Base-by-base conservation (phyloP, 1,284 basidiomycete species). In the Irpex lacteus region DNA sequence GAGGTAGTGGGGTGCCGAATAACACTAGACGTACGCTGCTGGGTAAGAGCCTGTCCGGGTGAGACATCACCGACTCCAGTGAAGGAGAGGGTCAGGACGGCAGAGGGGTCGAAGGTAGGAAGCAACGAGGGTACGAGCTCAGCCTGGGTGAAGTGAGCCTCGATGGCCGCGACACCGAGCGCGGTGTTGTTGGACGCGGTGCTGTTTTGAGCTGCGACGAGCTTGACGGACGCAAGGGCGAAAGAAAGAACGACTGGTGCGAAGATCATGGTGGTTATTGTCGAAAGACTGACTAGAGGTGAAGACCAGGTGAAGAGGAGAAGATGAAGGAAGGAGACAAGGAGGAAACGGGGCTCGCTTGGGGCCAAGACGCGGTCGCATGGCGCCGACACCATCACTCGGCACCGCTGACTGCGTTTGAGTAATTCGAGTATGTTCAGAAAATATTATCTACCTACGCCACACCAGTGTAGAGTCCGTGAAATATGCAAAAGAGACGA, bases 91-190 rank as follows among this genome's bases (percentile, higher is more conserved):
- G 77, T 72, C 63, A 92, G 77, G 55, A 85, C 62, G 32, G 85
- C 87, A 53, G 73, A 74, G 6, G 89, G 90, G 63, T 76, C 72
- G 72, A 92, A 91, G 19, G 78, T 76, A 9, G 81, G 49, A 58
- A 92, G 69, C 56, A 89, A 75, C 62, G 80, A 76, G 3, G 90
- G 89, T 56, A 88, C 85, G 65, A 92, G 77, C 59, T 77, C 79
- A 6, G 89, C 80, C 67, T 84, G 82, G 18, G 66, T 73, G 72
- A 90, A 88, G 69, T 89, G 84, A 19, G 88, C 88, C 69, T 86
- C 74, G 61, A 88, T 84, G 40, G 82, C 85, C 65, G 78, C 78
- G 50, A 88, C 75, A 59, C 79, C 76, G 60, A 85, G 67, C 9
- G 72, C 65, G 18, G 72, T 72, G 60, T 73, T 73, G 62, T 74